phyloP scores from a whole-genome alignment of 2,329 filamentous ascomycete genomes.

The Plectosphaerella sp. region DNA sequence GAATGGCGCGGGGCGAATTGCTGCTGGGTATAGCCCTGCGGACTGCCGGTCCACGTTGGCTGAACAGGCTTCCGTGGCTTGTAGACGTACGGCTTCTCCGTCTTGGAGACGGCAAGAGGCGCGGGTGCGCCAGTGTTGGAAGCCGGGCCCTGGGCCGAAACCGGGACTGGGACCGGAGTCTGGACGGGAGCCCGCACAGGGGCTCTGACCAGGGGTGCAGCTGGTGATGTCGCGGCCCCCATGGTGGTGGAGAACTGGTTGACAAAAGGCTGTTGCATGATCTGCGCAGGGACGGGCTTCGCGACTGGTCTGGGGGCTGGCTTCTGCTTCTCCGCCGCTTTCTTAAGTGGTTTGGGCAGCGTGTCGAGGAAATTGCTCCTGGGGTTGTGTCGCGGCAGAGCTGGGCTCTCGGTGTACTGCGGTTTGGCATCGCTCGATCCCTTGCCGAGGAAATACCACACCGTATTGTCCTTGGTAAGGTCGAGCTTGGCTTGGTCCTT shows the following conservation, averaged over 20 bases:
- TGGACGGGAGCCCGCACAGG: neutral
- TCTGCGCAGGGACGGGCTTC: neutral
- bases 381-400: conserved; percentile 54
- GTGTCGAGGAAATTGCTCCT: conserved; percentile 72
- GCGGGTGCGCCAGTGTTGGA: neutral
- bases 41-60: conserved; percentile 13
- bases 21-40: conserved; percentile 24
- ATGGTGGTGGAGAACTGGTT: neutral
- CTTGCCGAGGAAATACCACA: conserved; percentile 87
- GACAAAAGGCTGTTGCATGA: neutral
- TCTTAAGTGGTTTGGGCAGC: conserved; percentile 48
- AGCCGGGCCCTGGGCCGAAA: neutral
- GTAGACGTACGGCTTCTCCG: conserved; percentile 49
- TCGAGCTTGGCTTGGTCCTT: conserved; percentile 65
- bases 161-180: neutral
- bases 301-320: conserved; percentile 3
- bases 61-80: conserved; percentile 39
- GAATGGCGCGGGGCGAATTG: conserved; percentile 25
- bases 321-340: conserved; percentile 14
- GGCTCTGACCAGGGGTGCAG: neutral
- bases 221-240: conserved; percentile 15
- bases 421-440: conserved; percentile 85
- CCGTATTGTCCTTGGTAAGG: conserved; percentile 64
- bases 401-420: conserved; percentile 80
- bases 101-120: conserved; percentile 13